Evolutionary conservation across 148 eudicot genomes (phyloP), one percentile per base, ranked within the genome.

Genomic region (Heliamphora exappendiculata): DNA sequence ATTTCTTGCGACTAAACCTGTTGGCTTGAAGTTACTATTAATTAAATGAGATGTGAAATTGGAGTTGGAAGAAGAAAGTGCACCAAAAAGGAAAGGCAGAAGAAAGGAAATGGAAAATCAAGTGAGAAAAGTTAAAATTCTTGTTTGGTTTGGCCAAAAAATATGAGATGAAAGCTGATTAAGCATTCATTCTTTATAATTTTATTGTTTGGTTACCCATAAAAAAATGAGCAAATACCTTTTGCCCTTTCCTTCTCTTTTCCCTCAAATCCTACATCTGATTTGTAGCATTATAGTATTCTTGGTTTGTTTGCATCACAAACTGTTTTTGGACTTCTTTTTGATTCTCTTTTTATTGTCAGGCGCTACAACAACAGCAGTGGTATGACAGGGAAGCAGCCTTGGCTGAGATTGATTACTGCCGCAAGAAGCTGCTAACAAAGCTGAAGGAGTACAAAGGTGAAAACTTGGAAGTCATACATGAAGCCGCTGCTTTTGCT

Each of bases 291-390:
- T 42, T 11, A 22, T 26, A 22, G 16, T 3, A 71, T 29, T 50
- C 24, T 51, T 16, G 4, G 20, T 74, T 42, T 58, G 24, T n/a
- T 58, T 26, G 54, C 34, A 41, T 26, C 64, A 76, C 36, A n/a
- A 33, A 55, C 31, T 51, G 45, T 12, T 29, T n/a, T 10, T 16
- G 17, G 20, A 58, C 8, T 51, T 29, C 51, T 39, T 67, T 41
- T 73, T 34, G 36, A 26, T 59, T 63, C 22, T 2, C 49, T 26
- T 72, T 84, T 80, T 45, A 57, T 70, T 74, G 54, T 75, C 83
- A 95, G 99, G 89, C 85, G 44, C 74, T 95, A 63, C 96, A 87
- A 63, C 96, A 92, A 66, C 97, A 95, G 74, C 99, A 95, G 66
- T 87, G 86, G 86, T 95, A 91, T 66, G 97, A 92, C 68, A 89